Evolutionary conservation across 2,329 filamentous ascomycete species (phyloP).

Genomic region (Diaporthe vexans): DNA sequence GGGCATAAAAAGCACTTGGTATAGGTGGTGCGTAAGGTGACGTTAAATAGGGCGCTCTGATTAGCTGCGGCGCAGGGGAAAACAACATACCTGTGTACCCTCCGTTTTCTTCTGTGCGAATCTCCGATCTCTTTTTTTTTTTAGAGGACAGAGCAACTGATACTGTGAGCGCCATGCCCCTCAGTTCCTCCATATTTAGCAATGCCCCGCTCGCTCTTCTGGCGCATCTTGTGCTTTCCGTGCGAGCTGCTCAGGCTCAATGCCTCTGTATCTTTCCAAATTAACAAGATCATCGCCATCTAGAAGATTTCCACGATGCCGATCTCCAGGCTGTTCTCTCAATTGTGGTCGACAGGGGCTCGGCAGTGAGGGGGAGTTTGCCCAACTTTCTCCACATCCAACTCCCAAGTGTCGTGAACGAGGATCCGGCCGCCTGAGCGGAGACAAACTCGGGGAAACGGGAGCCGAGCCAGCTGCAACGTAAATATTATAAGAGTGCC

Average conservation of each 20-base stretch:
- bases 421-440: slow-evolving; percentile 9
- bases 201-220: background rate
- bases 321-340: background rate
- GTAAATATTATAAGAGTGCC: background rate
- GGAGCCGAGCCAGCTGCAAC: slow-evolving; percentile 6
- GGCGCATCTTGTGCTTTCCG: background rate
- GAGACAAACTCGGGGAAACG: slow-evolving; percentile 11
- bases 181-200: no score
- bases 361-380: background rate
- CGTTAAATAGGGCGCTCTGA: no score
- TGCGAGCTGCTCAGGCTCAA: no score
- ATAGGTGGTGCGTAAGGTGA: no score
- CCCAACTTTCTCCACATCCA: background rate
- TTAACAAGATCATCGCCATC: no score
- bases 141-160: background rate
- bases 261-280: background rate
- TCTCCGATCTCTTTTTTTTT: no score
- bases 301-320: no score
- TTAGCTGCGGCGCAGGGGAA: no score
- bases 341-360: background rate
- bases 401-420: background rate
- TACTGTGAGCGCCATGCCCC: background rate
- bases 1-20: no score
- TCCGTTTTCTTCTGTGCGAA: no score
- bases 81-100: no score